Conservation (phyloP, 306 rosid species). For the Corylus americana region DNA sequence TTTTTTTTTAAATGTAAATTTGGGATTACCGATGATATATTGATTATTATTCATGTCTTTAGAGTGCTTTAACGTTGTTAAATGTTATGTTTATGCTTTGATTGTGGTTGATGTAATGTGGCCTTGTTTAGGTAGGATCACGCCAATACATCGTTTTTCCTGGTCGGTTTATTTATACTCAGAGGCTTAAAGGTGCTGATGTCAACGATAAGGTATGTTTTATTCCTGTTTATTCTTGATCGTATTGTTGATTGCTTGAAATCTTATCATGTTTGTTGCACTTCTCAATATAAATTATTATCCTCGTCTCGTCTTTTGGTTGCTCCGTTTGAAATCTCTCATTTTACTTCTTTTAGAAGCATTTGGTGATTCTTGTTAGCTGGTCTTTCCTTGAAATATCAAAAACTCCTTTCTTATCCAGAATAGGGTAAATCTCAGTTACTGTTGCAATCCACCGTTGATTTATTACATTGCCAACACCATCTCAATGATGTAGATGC, state of each 20-base stretch:
- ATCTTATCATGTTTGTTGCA: slow-evolving; percentile 8
- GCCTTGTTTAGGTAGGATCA: slow-evolving; percentile 61
- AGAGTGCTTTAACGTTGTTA: not conserved
- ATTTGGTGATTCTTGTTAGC: not conserved
- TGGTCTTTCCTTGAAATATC: not conserved
- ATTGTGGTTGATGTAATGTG: slow-evolving; percentile 17
- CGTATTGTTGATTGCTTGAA: slow-evolving; percentile 18
- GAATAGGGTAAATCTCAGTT: not conserved
- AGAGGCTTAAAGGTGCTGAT: slow-evolving; percentile 82
- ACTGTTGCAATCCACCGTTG: not conserved
- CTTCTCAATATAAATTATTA: not conserved
- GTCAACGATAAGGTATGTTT: slow-evolving; percentile 77
- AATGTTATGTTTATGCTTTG: slow-evolving; percentile 18
- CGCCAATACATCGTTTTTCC: slow-evolving; percentile 95
- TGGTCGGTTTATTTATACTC: slow-evolving; percentile 74
- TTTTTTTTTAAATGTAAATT: not conserved
- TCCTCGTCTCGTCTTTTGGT: not conserved
- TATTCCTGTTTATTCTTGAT: slow-evolving; percentile 10
- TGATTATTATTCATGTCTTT: not conserved
- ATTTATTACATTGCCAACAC: not conserved
- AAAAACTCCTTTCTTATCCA: not conserved
- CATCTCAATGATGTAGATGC: not conserved
- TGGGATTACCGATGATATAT: not conserved
- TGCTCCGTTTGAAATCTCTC: not conserved
- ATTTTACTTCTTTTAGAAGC: not conserved